These are phyloP conservation scores for Phyllosticta capitalensis DNA, from an alignment of 2,329 filamentous ascomycete species.

Conservation along the genomic window DNA sequence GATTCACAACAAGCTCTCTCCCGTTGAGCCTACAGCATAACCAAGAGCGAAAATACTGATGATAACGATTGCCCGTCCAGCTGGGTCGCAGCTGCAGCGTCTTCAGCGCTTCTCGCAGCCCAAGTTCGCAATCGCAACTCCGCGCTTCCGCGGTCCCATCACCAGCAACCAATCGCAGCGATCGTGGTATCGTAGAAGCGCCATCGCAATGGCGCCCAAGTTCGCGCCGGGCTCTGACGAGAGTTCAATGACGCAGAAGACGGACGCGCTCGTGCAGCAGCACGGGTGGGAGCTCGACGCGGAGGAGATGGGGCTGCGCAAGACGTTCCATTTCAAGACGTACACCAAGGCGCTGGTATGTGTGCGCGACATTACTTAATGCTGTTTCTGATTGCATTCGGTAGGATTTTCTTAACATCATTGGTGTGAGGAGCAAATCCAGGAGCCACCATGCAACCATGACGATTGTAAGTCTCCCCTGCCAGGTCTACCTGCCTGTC, in stretches of 20 bases:
- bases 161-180: background rate
- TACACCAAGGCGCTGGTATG: background rate
- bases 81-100: background rate
- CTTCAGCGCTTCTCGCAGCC: background rate
- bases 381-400: background rate
- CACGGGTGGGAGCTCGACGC: constrained; percentile 6
- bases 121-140: background rate
- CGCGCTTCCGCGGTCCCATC: background rate
- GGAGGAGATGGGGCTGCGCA: background rate
- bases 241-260: background rate
- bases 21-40: too few relatives aligned
- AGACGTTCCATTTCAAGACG: background rate
- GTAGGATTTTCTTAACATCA: background rate
- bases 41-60: too few relatives aligned
- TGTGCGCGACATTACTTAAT: background rate
- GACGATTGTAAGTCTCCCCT: background rate
- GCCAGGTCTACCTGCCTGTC: too few relatives aligned
- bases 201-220: background rate
- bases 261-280: background rate
- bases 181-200: background rate
- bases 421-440: background rate
- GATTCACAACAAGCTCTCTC: too few relatives aligned
- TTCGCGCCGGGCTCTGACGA: background rate
- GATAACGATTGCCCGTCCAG: too few relatives aligned
- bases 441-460: background rate